Base-by-base conservation (phyloP, 768 basidiomycete genomes). In the Dacryopinax primogenitus region DNA sequence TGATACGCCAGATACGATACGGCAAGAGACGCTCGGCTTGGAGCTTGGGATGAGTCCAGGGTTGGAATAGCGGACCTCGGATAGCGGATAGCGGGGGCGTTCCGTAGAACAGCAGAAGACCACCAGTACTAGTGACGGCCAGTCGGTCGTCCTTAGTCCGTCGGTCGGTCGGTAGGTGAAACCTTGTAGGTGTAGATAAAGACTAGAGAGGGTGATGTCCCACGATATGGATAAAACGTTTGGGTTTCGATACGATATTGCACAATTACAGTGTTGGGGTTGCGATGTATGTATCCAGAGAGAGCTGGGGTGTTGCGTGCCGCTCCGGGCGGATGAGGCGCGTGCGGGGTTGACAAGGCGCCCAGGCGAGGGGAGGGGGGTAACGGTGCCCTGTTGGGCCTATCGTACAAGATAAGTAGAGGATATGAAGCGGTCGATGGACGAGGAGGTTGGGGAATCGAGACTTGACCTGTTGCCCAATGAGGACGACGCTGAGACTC, bases 381-480 rank as follows among this genome's bases (percentile, higher is more conserved):
- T 58, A 58, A 58, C 51, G 51, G 26, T 30, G 51, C 26, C 51
- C 51, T n/a, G 15, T 58, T 23, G 18, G 51, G 32, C 51, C 51
- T 30, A 30, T 58, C 32, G 26, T 58, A 58, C 51, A 58, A 58
- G 51, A 28, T 28, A 32, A 58, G 13, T 28, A 30, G 51, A 47
- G 21, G 30, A 32, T 9, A 58, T 13, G 51, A 58, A 30, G 51
- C 26, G 26, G 18, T 58, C 15, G 51, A 58, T 32, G 30, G 51
- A 58, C 51, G 51, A 58, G 51, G 26, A 28, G n/a, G n/a, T n/a
- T 58, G 13, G 51, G 32, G 30, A 58, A 28, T 58, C 26, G 51
- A 58, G 51, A 58, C 51, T n/a, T n/a, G 51, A 58, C 51, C 26
- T 58, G 51, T 4, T n/a, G n/a, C 51, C 51, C 51, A 58, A 58